These are phyloP conservation scores for Taphrina sp. DNA, from an alignment of 1,139 yeast genomes.

Conservation along the genomic window DNA sequence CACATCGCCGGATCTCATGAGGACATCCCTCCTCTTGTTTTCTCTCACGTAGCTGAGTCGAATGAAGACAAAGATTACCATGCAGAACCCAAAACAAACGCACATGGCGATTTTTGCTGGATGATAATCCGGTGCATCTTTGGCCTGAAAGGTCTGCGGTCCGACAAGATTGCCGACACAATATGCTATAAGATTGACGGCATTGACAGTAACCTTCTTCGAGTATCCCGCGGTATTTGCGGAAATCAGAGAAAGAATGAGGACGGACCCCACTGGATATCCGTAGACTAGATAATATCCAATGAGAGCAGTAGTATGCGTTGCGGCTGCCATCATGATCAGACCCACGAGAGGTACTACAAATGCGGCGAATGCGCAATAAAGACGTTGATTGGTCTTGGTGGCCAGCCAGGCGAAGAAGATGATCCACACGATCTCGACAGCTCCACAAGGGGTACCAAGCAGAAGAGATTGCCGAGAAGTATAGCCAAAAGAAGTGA, in stretches of 20 bases:
- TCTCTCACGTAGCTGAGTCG: constrained; percentile 46
- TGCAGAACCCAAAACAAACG: constrained; percentile 48
- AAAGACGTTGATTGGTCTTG: constrained; percentile 36
- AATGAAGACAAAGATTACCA: constrained; percentile 43
- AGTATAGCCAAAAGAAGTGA: constrained; percentile 41
- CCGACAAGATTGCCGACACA: constrained; percentile 70
- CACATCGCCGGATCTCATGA: constrained; percentile 36
- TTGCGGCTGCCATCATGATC: constrained; percentile 39
- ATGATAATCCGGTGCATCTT: constrained; percentile 55
- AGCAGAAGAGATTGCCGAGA: constrained; percentile 39
- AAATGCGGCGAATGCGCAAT: constrained; percentile 37
- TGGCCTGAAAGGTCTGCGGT: constrained; percentile 61
- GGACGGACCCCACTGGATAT: constrained; percentile 49
- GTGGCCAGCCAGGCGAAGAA: constrained; percentile 37
- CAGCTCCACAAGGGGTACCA: constrained; percentile 41
- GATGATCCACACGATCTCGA: constrained; percentile 32
- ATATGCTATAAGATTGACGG: constrained; percentile 59
- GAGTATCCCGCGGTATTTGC: constrained; percentile 69
- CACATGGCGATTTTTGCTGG: constrained; percentile 54
- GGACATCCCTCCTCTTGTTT: constrained; percentile 49
- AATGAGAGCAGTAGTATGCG: constrained; percentile 39
- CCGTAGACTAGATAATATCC: constrained; percentile 41
- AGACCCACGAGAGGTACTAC: constrained; percentile 38
- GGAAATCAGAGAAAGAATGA: constrained; percentile 48
- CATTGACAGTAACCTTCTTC: constrained; percentile 61